Evolutionary conservation across 169 alveolate genomes (phyloP).

Genomic region (Plasmodium coatneyi): DNA sequence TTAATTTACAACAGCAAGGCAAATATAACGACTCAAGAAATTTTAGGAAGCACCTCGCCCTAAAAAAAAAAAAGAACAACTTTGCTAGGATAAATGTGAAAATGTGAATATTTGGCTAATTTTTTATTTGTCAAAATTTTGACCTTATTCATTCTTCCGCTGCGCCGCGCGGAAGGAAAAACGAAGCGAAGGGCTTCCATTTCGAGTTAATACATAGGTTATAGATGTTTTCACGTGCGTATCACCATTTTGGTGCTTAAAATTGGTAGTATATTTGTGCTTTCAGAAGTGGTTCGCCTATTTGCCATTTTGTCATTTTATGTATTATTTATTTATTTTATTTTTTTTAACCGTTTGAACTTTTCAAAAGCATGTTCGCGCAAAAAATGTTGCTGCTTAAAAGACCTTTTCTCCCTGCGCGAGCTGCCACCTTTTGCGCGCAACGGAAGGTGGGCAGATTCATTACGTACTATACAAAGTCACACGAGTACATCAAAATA

Average conservation of each 20-base stretch:
- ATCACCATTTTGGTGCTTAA: background rate
- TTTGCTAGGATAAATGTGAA: background rate
- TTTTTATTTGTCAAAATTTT: background rate
- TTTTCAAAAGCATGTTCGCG: background rate
- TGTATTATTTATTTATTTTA: background rate
- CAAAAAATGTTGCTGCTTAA: background rate
- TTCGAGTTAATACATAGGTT: background rate
- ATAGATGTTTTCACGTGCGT: background rate
- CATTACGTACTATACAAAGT: conserved; percentile 55
- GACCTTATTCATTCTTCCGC: background rate
- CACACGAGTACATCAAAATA: conserved; percentile 69
- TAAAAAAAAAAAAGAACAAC: background rate
- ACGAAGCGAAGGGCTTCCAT: background rate
- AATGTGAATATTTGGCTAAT: background rate
- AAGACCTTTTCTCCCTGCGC: background rate
- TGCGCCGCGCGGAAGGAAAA: background rate
- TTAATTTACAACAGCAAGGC: background rate
- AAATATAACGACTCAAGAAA: background rate
- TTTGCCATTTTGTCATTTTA: background rate
- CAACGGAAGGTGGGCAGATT: background rate
- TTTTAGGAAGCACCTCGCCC: background rate
- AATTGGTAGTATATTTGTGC: background rate
- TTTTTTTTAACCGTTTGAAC: background rate
- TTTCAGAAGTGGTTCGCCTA: background rate
- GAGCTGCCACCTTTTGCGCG: background rate